These are phyloP conservation scores for Emmonsiellopsis sp. DNA, from an alignment of 2,329 filamentous ascomycete species.

Conservation along the genomic window DNA sequence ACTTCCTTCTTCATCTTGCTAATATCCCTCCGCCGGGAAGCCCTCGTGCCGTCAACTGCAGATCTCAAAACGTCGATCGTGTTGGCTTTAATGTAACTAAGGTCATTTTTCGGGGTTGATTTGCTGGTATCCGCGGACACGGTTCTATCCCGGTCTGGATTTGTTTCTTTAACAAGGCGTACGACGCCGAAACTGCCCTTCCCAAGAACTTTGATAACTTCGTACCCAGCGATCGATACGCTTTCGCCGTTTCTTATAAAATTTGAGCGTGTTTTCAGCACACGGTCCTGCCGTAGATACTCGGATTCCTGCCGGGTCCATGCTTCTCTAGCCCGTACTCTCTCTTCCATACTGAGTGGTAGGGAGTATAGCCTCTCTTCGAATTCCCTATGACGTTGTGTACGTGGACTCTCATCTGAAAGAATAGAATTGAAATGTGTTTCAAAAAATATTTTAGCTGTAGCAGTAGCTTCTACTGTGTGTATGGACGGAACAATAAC, in stretches of 20 bases:
- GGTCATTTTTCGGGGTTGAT: slow-evolving; percentile 6
- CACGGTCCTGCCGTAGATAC: slow-evolving; percentile 63
- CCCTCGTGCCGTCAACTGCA: slow-evolving; percentile 15
- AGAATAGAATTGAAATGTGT: slow-evolving; percentile 69
- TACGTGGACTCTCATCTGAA: slow-evolving; percentile 47
- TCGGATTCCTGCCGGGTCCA: slow-evolving; percentile 62
- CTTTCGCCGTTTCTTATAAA: slow-evolving; percentile 34
- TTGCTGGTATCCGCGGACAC: slow-evolving; percentile 10
- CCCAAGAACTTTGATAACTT: slow-evolving; percentile 71
- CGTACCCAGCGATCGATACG: slow-evolving; percentile 57
- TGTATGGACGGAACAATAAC: slow-evolving; percentile 24
- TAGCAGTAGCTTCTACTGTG: slow-evolving; percentile 69
- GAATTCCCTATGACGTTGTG: slow-evolving; percentile 51
- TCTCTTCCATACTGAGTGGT: slow-evolving; percentile 47
- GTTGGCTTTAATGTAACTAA: slow-evolving; percentile 9
- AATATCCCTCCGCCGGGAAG: slow-evolving; percentile 20
- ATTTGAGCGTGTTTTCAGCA: slow-evolving; percentile 55
- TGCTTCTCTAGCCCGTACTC: slow-evolving; percentile 42
- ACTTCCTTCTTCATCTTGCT: slow-evolving; percentile 45
- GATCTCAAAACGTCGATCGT: slow-evolving; percentile 14
- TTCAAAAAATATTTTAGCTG: slow-evolving; percentile 79
- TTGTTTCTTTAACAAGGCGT: slow-evolving; percentile 64
- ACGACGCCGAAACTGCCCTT: slow-evolving; percentile 95
- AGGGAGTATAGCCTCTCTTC: slow-evolving; percentile 54
- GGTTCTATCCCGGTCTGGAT: slow-evolving; percentile 2